Evolutionary conservation across 2,329 filamentous ascomycete species (phyloP).

Genomic region (Neonectria magnoliae): DNA sequence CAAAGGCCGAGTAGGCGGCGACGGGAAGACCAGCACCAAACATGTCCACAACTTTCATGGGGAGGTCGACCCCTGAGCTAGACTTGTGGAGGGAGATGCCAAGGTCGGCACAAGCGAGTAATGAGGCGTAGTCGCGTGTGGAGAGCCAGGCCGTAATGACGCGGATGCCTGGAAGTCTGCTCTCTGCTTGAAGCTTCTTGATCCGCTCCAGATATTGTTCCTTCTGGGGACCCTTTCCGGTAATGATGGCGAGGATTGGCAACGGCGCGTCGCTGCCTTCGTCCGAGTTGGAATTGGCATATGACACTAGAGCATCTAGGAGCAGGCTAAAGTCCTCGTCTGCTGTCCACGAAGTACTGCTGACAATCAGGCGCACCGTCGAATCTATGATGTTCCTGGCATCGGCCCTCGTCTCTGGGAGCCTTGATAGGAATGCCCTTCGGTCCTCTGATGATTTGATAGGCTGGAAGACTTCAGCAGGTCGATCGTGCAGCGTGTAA

Average conservation of each 20-base stretch:
- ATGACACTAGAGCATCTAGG: constrained; percentile 81
- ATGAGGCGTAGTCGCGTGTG: constrained; percentile 82
- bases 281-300: constrained; percentile 62
- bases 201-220: constrained; percentile 77
- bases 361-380: constrained; percentile 78
- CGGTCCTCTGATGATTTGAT: constrained; percentile 60
- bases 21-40: constrained; percentile 95
- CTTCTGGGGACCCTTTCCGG: constrained; percentile 90
- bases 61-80: constrained; percentile 92
- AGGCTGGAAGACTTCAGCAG: constrained; percentile 83
- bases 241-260: constrained; percentile 90
- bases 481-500: constrained; percentile 84
- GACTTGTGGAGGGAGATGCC: constrained; percentile 93
- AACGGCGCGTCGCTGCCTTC: constrained; percentile 56
- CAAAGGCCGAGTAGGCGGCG: constrained; percentile 84
- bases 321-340: constrained; percentile 95
- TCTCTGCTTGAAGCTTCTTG: constrained; percentile 64
- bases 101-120: constrained; percentile 87
- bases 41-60: constrained; percentile 99
- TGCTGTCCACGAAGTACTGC: constrained; percentile 95
- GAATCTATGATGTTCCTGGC: constrained; percentile 68
- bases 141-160: constrained; percentile 88
- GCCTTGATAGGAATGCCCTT: constrained; percentile 67
- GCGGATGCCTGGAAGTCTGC: constrained; percentile 74
- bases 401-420: constrained; percentile 72